Evolutionary conservation across 169 alveolate species (phyloP).

Genomic region (Eimeria falciformis): DNA sequence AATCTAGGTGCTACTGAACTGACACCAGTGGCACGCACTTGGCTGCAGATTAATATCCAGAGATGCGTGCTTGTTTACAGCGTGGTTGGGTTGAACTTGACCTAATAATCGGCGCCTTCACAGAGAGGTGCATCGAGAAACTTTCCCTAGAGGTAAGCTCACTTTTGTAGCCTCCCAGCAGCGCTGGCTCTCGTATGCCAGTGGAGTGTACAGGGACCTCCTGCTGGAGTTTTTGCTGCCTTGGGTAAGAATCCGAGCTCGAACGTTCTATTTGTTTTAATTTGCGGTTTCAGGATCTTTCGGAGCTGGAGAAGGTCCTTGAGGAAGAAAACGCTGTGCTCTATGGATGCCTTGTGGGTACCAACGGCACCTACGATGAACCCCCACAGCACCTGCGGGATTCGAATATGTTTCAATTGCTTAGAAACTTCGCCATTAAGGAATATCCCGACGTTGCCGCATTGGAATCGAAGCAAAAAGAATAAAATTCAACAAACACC

Average conservation of each 20-base stretch:
- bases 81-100: conserved; percentile 20
- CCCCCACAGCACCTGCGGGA: conserved; percentile 9
- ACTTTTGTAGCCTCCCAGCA: too few relatives aligned
- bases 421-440: not conserved
- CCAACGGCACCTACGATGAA: not conserved
- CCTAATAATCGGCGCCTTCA: conserved; percentile 29
- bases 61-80: not conserved
- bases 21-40: not conserved
- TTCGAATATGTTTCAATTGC: not conserved
- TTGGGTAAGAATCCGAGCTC: not conserved
- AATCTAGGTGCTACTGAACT: not conserved
- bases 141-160: not conserved
- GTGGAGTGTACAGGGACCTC: too few relatives aligned
- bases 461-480: not conserved
- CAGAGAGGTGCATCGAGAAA: not conserved
- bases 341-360: conserved; percentile 14
- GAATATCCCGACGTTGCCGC: conserved; percentile 15
- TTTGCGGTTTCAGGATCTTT: not conserved
- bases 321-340: conserved; percentile 3
- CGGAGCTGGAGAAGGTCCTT: conserved; percentile 17
- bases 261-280: not conserved
- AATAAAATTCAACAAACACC: too few relatives aligned
- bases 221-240: conserved; percentile 7
- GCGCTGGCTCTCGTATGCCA: too few relatives aligned
- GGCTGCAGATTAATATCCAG: not conserved